Conservation (phyloP, 129 eudicot genomes). For the Oenanthe sinensis region DNA sequence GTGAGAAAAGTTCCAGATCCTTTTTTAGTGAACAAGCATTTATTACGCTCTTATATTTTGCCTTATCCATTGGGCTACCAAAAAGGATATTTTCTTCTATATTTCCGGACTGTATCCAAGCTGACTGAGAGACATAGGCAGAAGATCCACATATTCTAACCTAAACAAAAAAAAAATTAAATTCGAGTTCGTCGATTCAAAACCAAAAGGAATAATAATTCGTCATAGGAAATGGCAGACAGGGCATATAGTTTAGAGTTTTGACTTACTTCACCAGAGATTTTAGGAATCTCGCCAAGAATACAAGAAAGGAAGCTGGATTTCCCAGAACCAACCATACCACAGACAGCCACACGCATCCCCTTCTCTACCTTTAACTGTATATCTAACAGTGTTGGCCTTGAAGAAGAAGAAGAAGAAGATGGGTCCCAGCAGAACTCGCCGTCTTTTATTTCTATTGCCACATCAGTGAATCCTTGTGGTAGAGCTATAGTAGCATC, state of each 20-base stretch:
- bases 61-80: conserved; percentile 85
- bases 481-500: conserved; percentile 56
- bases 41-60: conserved; percentile 63
- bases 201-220: neutral
- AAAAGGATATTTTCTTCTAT: conserved; percentile 84
- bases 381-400: conserved; percentile 56
- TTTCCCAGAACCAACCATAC: conserved; percentile 88
- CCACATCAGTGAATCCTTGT: conserved; percentile 51
- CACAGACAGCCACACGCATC: conserved; percentile 87
- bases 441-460: conserved; percentile 67
- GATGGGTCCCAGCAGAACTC: conserved; percentile 71
- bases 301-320: conserved; percentile 86
- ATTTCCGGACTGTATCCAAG: conserved; percentile 96
- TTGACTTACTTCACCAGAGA: conserved; percentile 71
- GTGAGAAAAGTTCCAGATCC: conserved; percentile 73
- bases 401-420: conserved; percentile 42
- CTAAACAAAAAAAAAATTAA: conserved; percentile 29
- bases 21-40: conserved; percentile 75
- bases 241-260: neutral
- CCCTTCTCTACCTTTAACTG: conserved; percentile 59
- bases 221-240: neutral
- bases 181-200: neutral
- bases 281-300: conserved; percentile 93
- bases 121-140: conserved; percentile 93
- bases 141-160: conserved; percentile 80